Evolutionary conservation across 257 asterid species (phyloP), one percentile per base, ranked within the genome.

Genomic region (Echites panduratus): DNA sequence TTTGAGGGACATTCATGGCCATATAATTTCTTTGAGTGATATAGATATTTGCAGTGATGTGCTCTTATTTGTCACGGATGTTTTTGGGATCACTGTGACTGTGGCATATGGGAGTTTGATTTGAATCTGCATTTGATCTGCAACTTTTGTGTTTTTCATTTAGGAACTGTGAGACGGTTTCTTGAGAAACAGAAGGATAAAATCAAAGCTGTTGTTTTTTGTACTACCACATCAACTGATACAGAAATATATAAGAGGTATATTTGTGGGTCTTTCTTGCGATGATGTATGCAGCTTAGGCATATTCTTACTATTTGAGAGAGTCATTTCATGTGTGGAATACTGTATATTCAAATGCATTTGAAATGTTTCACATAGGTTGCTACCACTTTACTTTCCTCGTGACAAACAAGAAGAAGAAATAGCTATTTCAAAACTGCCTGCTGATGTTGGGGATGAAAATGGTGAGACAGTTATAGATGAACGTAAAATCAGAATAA

Each of bases 371-470:
- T 59, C 8, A 35, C 58, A 61, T 79, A 95, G 99, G 81, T 85
- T 92, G 85, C 99, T 95, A 82, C 99, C 98, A 4, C 97, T 92
- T 72, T 95, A 95, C 85, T 95, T 95, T 78, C 99, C 99, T 26
- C 89, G 98, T 63, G 92, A 92, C 80, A 90, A 85, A 58, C 88
- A 83, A 48, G 99, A 95, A 83, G 99, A 92, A 83, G 90, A 85
- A 81, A 79, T 89, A 56, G 97, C 96, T 65, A 75, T 83, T 49
- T 79, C 86, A 38, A 95, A 92, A 84, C 97, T 95, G 74, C 99
- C 99, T 70, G 94, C 96, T 41, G 99, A 95, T 83, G 99, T 95
- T 76, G 99, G 99, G 73, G 99, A 95, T 87, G 98, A 92, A 87
- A 90, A 95, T 85, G 99, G 99, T 50, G 99, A 90, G 79, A 90